These are phyloP conservation scores for Terfezia boudieri DNA, from an alignment of 495 filamentous ascomycete genomes.

Conservation along the genomic window DNA sequence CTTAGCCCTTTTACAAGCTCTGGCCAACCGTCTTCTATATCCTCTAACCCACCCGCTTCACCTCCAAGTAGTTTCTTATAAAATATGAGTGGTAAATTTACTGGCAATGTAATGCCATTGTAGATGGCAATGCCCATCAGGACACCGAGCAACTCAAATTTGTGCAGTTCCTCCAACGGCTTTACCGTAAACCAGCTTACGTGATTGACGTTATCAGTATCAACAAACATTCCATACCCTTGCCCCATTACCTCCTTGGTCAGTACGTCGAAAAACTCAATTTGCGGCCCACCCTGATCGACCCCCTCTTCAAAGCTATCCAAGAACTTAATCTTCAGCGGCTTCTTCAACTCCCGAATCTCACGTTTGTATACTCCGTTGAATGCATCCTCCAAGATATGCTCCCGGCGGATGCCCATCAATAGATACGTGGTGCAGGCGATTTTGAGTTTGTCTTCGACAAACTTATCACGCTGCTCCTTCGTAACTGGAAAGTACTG, in stretches of 20 bases:
- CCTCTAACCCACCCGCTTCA: constrained; percentile 30
- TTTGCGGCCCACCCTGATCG: constrained; percentile 84
- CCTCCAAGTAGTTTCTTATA: constrained; percentile 56
- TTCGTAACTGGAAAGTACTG: constrained; percentile 3
- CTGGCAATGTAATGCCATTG: constrained; percentile 72
- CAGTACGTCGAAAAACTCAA: constrained; percentile 77
- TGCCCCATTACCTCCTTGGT: constrained; percentile 56
- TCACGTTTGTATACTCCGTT: constrained; percentile 76
- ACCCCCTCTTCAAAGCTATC: constrained; percentile 71
- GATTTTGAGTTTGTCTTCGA: constrained; percentile 38
- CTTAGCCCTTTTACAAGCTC: constrained; percentile 51
- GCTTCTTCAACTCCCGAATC: constrained; percentile 56
- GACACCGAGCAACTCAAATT: constrained; percentile 76
- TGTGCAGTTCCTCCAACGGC: constrained; percentile 59
- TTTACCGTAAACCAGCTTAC: constrained; percentile 76
- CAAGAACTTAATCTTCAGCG: constrained; percentile 70
- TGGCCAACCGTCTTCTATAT: constrained; percentile 75
- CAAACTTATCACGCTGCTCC: constrained; percentile 20
- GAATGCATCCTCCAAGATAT: constrained; percentile 54
- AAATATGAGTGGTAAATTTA: constrained; percentile 65
- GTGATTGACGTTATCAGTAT: constrained; percentile 41
- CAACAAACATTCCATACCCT: constrained; percentile 51
- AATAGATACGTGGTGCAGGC: constrained; percentile 52
- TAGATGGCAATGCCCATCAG: constrained; percentile 78
- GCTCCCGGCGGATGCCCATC: constrained; percentile 47